phyloP scores from a whole-genome alignment of 2,329 filamentous ascomycete genomes.

The Fusarium gaditjirri region DNA sequence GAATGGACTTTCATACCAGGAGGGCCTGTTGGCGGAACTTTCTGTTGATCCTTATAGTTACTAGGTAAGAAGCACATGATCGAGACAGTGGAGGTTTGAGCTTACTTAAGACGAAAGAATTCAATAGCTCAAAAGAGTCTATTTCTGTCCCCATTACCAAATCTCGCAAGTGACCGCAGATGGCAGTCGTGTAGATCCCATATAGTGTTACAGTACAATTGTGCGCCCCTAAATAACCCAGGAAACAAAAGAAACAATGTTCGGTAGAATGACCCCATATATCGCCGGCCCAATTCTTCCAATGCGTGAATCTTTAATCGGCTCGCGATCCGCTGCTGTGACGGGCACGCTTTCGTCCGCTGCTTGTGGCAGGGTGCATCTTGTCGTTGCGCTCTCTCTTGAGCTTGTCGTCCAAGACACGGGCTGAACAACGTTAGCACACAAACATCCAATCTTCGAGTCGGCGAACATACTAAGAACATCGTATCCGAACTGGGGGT shows the following conservation, averaged over 20 bases:
- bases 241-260: constrained; percentile 6
- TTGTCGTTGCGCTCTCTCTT: constrained; percentile 71
- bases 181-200: background rate
- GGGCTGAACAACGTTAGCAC: constrained; percentile 56
- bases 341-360: constrained; percentile 66
- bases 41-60: background rate
- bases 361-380: constrained; percentile 61
- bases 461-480: constrained; percentile 73
- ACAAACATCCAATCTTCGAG: accelerated
- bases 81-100: background rate
- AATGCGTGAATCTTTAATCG: background rate
- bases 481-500: constrained; percentile 92
- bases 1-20: background rate
- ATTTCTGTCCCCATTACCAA: background rate
- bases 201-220: constrained; percentile 2
- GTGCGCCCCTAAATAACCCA: constrained; percentile 3
- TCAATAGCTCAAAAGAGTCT: background rate
- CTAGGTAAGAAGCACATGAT: background rate
- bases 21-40: background rate
- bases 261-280: background rate
- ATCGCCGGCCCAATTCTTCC: background rate
- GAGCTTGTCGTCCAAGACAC: constrained; percentile 73
- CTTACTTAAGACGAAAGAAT: background rate
- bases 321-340: constrained; percentile 57
- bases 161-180: background rate